phyloP scores from a whole-genome alignment of 83 land plant species.

The Thuja plicata region DNA sequence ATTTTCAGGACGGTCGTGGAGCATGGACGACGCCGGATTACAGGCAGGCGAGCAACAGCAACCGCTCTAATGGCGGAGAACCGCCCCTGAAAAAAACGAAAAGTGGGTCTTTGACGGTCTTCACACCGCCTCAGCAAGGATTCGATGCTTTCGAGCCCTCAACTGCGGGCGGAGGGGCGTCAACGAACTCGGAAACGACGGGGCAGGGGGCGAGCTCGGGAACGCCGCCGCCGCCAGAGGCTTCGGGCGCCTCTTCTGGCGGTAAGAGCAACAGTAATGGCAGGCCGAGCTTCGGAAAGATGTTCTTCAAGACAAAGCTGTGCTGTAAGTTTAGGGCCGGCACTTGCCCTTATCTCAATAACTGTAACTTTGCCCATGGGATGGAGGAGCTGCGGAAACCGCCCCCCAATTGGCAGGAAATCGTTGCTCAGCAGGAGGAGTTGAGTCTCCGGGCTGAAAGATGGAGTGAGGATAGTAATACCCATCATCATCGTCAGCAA shows the following conservation, averaged over 20 bases:
- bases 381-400: constrained; percentile 72
- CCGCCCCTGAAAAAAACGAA: constrained; percentile 47
- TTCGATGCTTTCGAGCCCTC: background rate
- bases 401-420: constrained; percentile 77
- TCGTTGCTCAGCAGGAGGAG: constrained; percentile 46
- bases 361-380: constrained; percentile 84
- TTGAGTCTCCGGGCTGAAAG: constrained; percentile 15
- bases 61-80: constrained; percentile 34
- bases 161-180: background rate
- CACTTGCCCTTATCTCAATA: constrained; percentile 53
- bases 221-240: background rate
- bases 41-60: constrained; percentile 1
- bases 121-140: background rate
- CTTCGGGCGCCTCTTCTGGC: background rate
- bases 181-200: background rate
- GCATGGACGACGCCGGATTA: background rate
- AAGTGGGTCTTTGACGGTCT: constrained; percentile 22
- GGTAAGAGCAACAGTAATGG: constrained; percentile 18
- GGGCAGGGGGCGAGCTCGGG: constrained; percentile 1
- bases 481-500: background rate
- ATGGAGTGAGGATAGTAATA: constrained; percentile 56
- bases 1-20: background rate
- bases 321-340: constrained; percentile 62
- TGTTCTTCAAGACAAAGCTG: constrained; percentile 77
- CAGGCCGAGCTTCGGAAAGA: constrained; percentile 22